Conservation (phyloP, 192 early-diverging fungal species). For the Globomyces pollinis-pini region DNA sequence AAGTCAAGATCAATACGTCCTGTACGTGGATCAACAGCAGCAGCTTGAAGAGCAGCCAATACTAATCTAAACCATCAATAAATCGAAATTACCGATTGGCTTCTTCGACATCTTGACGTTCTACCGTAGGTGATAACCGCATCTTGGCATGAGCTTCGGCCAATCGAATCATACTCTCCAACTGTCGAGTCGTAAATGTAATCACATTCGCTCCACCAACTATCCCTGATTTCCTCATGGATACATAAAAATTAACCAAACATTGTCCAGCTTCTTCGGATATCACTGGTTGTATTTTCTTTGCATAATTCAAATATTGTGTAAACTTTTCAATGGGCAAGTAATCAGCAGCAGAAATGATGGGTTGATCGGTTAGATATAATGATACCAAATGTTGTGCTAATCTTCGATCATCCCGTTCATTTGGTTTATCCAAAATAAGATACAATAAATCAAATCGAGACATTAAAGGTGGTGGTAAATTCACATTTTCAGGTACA, state of each 20-base stretch:
- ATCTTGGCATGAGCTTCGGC: slow-evolving; percentile 75
- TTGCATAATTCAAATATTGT: slow-evolving; percentile 87
- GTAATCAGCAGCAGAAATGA: slow-evolving; percentile 17
- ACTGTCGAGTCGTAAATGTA: slow-evolving; percentile 72
- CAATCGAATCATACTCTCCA: slow-evolving; percentile 71
- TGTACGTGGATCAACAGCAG: slow-evolving; percentile 88
- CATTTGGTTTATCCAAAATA: slow-evolving; percentile 84
- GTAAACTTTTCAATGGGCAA: slow-evolving; percentile 73
- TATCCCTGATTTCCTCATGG: slow-evolving; percentile 68
- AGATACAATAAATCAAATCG: slow-evolving; percentile 91
- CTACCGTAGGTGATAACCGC: slow-evolving; percentile 50
- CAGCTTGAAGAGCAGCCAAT: slow-evolving; percentile 78
- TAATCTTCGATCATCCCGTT: slow-evolving; percentile 73
- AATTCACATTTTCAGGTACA: slow-evolving; percentile 80
- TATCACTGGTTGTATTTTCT: slow-evolving; percentile 66
- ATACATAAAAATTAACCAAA: slow-evolving; percentile 75
- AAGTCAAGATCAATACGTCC: slow-evolving; percentile 91
- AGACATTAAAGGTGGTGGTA: slow-evolving; percentile 90
- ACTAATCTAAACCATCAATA: slow-evolving; percentile 68
- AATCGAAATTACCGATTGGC: slow-evolving; percentile 62
- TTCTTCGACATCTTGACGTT: slow-evolving; percentile 76
- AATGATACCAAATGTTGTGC: slow-evolving; percentile 83
- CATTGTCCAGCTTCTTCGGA: slow-evolving; percentile 63
- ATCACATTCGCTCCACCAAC: slow-evolving; percentile 23
- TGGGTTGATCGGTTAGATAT: slow-evolving; percentile 64